Conservation (phyloP, 2,329 filamentous ascomycete genomes). For the Tolypocladium inflatum region DNA sequence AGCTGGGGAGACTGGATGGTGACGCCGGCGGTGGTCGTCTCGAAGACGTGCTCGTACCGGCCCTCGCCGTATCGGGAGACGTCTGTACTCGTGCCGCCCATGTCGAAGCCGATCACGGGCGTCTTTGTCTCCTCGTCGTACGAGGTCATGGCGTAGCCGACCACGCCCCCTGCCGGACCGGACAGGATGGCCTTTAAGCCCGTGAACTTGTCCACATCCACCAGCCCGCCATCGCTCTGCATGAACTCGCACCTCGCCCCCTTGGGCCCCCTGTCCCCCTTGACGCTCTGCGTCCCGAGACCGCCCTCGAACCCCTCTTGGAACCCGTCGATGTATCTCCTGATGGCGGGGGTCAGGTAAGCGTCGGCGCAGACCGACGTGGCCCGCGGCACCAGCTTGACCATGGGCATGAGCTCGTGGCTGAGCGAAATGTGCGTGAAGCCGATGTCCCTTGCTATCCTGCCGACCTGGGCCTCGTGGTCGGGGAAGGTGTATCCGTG, state of each 20-base stretch:
- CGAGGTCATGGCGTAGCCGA: constrained; percentile 65
- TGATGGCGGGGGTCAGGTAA: constrained; percentile 31
- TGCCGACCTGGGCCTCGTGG: constrained; percentile 35
- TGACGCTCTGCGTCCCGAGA: constrained; percentile 15
- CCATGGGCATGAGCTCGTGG: constrained; percentile 30
- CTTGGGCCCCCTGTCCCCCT: constrained; percentile 46
- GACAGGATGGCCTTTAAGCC: constrained; percentile 62
- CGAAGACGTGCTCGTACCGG: constrained; percentile 42
- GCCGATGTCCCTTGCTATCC: constrained; percentile 29
- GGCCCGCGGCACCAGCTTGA: constrained; percentile 31
- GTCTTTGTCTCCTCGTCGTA: constrained; percentile 58
- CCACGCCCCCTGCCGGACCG: constrained; percentile 66
- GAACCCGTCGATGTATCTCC: constrained; percentile 23
- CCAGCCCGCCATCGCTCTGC: constrained; percentile 48
- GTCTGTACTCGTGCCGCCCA: constrained; percentile 62
- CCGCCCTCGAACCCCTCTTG: constrained; percentile 25
- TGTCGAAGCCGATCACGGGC: constrained; percentile 71
- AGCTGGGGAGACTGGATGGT: constrained; percentile 72
- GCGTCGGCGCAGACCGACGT: constrained; percentile 33
- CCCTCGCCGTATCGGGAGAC: constrained; percentile 54
- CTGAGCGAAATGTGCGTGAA: constrained; percentile 26
- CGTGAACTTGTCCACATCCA: constrained; percentile 53
- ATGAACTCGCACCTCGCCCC: constrained; percentile 58
- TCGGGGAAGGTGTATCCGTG: constrained; percentile 59
- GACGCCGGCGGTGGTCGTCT: constrained; percentile 69